Conservation (phyloP, 176 grass and related monocot genomes). For the Musa schizocarpa region DNA sequence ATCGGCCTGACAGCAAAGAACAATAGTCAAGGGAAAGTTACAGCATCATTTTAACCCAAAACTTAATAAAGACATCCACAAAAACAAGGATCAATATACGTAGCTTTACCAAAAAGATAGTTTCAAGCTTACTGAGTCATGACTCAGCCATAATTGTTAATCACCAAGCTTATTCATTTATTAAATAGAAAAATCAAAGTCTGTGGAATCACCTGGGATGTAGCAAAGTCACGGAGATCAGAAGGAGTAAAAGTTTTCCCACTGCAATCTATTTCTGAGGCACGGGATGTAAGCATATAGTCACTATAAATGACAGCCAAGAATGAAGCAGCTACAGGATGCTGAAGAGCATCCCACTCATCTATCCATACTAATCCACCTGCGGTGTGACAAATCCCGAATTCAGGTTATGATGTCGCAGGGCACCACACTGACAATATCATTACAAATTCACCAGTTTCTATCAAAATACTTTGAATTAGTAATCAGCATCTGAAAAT, state of each 20-base stretch:
- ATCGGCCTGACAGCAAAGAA: conserved; percentile 43
- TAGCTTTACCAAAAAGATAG: no score
- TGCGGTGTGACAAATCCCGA: conserved; percentile 23
- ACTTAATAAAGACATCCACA: no score
- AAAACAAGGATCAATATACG: no score
- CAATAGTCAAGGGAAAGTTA: background rate
- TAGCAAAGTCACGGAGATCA: conserved; percentile 78
- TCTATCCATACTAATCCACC: conserved; percentile 91
- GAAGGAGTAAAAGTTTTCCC: conserved; percentile 71
- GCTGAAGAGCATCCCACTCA: conserved; percentile 83
- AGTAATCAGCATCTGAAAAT: no score
- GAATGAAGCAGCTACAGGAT: conserved; percentile 74
- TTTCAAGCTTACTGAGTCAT: no score
- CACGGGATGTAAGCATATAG: conserved; percentile 82
- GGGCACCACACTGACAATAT: background rate
- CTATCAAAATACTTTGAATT: no score
- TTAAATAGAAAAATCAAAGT: no score
- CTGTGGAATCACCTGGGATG: conserved; percentile 49
- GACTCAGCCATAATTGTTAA: no score
- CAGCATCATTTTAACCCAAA: background rate
- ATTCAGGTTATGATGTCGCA: background rate
- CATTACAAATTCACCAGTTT: no score
- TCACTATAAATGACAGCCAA: conserved; percentile 87
- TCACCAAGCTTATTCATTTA: no score
- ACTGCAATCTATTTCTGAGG: conserved; percentile 69